A percentile compares a stretch with the other conserved stretches of the same genome.
phyloP scores from a whole-genome alignment of 2,329 filamentous ascomycete species.

The Diaporthe vexans region DNA sequence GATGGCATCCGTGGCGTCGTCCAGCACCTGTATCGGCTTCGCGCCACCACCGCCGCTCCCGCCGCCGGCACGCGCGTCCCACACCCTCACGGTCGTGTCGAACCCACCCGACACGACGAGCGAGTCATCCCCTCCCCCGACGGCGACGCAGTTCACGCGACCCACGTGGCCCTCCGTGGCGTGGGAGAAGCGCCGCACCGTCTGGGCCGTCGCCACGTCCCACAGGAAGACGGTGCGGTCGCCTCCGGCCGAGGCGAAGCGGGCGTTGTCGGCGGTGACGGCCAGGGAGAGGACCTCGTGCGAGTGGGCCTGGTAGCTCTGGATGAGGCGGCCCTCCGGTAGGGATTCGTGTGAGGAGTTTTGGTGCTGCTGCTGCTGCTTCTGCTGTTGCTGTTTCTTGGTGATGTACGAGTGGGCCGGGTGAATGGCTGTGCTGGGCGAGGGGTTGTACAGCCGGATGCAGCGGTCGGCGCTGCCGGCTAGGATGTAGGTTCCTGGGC shows the following conservation, averaged over 20 bases:
- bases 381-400: slow-evolving; percentile 54
- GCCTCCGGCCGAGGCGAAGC: slow-evolving; percentile 89
- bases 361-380: slow-evolving; percentile 45
- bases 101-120: slow-evolving; percentile 81
- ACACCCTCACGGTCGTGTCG: slow-evolving; percentile 82
- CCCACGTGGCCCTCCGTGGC: slow-evolving; percentile 72
- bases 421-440: slow-evolving; percentile 57
- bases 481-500: slow-evolving; percentile 82
- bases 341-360: slow-evolving; percentile 48
- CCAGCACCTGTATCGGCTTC: slow-evolving; percentile 79
- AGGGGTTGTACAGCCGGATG: slow-evolving; percentile 88
- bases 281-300: slow-evolving; percentile 90
- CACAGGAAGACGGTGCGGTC: slow-evolving; percentile 94
- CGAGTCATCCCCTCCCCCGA: slow-evolving; percentile 81
- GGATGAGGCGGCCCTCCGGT: slow-evolving; percentile 76
- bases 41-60: slow-evolving; percentile 53
- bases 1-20: slow-evolving; percentile 80
- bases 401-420: slow-evolving; percentile 48
- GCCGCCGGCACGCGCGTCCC: slow-evolving; percentile 73
- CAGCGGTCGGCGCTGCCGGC: slow-evolving; percentile 88
- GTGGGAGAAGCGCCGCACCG: slow-evolving; percentile 79
- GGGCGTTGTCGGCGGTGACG: slow-evolving; percentile 82
- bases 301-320: slow-evolving; percentile 90
- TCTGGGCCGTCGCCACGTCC: slow-evolving; percentile 88
- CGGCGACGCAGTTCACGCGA: slow-evolving; percentile 83